These are phyloP conservation scores for Pycnococcus provasolii DNA, from an alignment of 139 green algal species.

Conservation along the genomic window DNA sequence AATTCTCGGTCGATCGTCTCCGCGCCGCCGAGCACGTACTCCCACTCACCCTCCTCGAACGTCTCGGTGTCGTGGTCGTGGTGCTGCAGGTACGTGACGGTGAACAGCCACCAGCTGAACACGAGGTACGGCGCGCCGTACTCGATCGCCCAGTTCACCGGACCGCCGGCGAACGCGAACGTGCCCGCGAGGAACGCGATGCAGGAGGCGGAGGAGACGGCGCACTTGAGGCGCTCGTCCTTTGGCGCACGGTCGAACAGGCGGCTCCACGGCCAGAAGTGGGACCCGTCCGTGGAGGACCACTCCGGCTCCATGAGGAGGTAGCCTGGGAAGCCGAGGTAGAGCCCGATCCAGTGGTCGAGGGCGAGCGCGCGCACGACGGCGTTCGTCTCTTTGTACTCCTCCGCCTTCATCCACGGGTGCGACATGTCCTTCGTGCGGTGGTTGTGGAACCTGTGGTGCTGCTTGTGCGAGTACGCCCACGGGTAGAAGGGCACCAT, in stretches of 20 bases:
- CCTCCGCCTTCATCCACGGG: constrained; percentile 3
- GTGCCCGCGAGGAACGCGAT: constrained; percentile 1
- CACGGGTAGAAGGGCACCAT: constrained; percentile 17
- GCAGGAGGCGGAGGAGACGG: neutral
- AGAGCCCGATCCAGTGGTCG: neutral
- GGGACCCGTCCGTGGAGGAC: constrained; percentile 1
- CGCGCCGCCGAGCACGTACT: constrained; percentile 4
- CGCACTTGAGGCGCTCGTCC: constrained; percentile 11
- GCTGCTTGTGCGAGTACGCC: constrained; percentile 17
- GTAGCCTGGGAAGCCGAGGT: constrained; percentile 6
- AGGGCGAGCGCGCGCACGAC: constrained; percentile 8
- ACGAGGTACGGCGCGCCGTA: constrained; percentile 1
- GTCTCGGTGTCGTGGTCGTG: constrained; percentile 12
- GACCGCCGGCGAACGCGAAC: neutral
- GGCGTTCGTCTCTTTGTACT: constrained; percentile 2
- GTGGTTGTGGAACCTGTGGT: constrained; percentile 20
- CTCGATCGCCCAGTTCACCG: neutral
- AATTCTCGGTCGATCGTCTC: constrained; percentile 14
- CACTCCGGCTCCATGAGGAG: constrained; percentile 4
- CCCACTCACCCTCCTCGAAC: constrained; percentile 14
- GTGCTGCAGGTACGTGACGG: constrained; percentile 16
- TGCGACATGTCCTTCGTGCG: constrained; percentile 5
- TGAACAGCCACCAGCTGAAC: constrained; percentile 15
- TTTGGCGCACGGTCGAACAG: constrained; percentile 12
- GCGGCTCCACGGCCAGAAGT: neutral